Conservation (phyloP, 169 alveolate genomes). For the Plasmodium berghei region DNA sequence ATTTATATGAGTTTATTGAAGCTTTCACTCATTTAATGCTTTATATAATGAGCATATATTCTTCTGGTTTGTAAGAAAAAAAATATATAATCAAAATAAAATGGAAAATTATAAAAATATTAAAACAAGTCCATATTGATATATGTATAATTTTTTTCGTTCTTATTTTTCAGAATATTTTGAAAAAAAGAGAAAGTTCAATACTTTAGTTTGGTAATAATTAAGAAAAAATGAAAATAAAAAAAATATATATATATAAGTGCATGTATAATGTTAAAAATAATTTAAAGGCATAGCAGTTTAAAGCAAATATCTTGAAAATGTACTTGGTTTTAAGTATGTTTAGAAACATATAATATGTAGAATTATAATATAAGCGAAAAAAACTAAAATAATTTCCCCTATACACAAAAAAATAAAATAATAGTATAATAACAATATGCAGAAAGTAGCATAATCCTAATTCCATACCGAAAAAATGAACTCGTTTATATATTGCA, state of each 20-base stretch:
- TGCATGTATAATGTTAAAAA: not conserved
- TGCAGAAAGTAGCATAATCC: too few species aligned
- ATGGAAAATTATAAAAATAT: not conserved
- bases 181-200: slow-evolving; percentile 70
- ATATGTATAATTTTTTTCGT: slow-evolving; percentile 8
- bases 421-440: too few species aligned
- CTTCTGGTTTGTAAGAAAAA: slow-evolving; percentile 38
- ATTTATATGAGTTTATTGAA: slow-evolving; percentile 66
- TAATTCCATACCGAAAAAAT: too few species aligned
- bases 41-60: slow-evolving; percentile 45
- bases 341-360: too few species aligned
- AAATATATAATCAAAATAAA: not conserved
- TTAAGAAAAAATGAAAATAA: slow-evolving; percentile 9
- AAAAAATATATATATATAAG: not conserved
- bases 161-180: slow-evolving; percentile 58
- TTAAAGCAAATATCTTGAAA: not conserved
- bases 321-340: not conserved
- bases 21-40: slow-evolving; percentile 71
- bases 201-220: slow-evolving; percentile 62
- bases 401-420: too few species aligned
- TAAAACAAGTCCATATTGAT: not conserved
- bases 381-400: too few species aligned
- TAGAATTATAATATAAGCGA: too few species aligned
- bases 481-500: too few species aligned
- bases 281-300: not conserved